Conservation (phyloP, 1,139 yeast species). For the Suhomyces taliae region DNA sequence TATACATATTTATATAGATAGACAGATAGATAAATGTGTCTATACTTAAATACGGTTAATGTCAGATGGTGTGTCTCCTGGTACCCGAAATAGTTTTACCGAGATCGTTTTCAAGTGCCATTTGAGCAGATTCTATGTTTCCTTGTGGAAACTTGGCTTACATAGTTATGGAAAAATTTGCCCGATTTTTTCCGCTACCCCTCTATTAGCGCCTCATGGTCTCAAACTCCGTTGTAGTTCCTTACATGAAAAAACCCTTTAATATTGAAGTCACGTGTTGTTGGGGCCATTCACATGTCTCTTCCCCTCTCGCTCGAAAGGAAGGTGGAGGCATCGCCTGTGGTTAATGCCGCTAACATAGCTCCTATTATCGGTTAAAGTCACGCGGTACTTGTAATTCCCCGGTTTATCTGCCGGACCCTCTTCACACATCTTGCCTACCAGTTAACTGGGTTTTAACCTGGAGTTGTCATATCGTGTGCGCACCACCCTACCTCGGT, state of each 20-base stretch:
- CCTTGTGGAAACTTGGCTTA: too few species aligned
- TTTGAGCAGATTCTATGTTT: too few species aligned
- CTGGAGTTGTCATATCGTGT: not conserved
- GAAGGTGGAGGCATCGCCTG: not conserved
- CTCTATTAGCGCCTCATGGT: conserved; percentile 1
- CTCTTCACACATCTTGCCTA: not conserved
- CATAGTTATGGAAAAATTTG: too few species aligned
- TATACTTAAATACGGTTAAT: too few species aligned
- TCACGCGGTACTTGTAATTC: not conserved
- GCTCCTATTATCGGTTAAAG: not conserved
- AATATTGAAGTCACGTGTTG: not conserved
- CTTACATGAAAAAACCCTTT: not conserved
- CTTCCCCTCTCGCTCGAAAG: conserved; percentile 8
- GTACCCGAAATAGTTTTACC: not conserved
- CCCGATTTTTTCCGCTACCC: conserved; percentile 7
- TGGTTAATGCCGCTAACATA: not conserved
- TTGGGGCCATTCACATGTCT: conserved; percentile 3
- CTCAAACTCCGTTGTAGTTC: not conserved
- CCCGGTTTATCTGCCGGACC: not conserved
- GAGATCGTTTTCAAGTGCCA: too few species aligned
- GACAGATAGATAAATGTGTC: too few species aligned
- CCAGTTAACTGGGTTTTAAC: too few species aligned
- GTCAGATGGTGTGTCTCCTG: not conserved
- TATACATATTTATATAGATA: too few species aligned
- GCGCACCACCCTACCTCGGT: conserved; percentile 2